Conservation (phyloP, 1,284 basidiomycete genomes). For the Apiotrichum siamense region DNA sequence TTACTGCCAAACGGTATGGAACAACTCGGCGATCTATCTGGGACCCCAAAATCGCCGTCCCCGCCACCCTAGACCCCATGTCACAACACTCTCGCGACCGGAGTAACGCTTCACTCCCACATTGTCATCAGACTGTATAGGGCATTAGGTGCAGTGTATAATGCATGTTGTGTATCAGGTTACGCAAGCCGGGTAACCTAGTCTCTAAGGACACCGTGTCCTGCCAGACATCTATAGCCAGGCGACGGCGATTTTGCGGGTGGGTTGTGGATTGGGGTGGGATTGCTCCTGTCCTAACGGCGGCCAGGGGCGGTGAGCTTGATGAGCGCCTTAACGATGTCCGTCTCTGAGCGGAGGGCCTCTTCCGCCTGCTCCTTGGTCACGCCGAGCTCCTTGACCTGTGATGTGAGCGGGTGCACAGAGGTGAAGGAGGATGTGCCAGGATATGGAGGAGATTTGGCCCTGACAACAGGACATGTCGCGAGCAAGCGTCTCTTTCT, state of each 20-base stretch:
- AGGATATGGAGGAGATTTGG: background rate
- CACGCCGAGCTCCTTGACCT: conserved; percentile 36
- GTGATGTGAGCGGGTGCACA: conserved; percentile 1
- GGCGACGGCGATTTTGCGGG: too few relatives aligned
- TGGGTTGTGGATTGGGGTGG: too few relatives aligned
- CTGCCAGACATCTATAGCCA: too few relatives aligned
- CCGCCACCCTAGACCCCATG: too few relatives aligned
- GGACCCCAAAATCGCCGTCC: too few relatives aligned
- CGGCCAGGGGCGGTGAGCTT: conserved; percentile 20
- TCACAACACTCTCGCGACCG: too few relatives aligned
- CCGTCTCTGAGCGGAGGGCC: conserved; percentile 30
- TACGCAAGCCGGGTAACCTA: too few relatives aligned
- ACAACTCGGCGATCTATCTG: too few relatives aligned
- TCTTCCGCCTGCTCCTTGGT: conserved; percentile 27
- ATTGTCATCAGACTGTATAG: background rate
- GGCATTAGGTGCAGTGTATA: conserved; percentile 13
- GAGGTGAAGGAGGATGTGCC: background rate
- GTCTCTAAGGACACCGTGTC: too few relatives aligned
- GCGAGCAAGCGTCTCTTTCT: too few relatives aligned
- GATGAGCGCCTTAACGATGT: conserved; percentile 38
- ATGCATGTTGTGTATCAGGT: conserved; percentile 17
- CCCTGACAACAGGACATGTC: too few relatives aligned
- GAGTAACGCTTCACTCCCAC: background rate
- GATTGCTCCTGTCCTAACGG: background rate
- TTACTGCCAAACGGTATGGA: too few relatives aligned